phyloP scores from a whole-genome alignment of 805 yeast species.

The Saccharomycopsis sp. region DNA sequence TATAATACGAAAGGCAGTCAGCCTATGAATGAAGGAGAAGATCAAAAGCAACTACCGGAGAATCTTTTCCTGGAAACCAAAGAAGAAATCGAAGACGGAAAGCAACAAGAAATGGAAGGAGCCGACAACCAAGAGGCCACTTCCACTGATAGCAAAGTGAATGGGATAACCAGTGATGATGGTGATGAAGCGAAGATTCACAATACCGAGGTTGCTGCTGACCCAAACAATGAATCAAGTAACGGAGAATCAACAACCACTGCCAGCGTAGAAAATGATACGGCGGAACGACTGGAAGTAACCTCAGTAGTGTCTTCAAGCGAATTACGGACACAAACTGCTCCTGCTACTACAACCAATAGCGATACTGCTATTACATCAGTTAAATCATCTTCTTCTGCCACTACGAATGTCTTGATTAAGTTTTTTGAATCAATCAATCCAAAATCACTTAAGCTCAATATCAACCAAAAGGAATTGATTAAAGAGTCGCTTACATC shows the following conservation, averaged over 20 bases:
- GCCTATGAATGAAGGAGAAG: too few relatives aligned
- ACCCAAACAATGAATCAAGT: neutral
- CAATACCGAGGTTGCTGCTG: neutral
- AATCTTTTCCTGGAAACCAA: too few relatives aligned
- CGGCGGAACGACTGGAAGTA: neutral
- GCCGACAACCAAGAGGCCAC: too few relatives aligned
- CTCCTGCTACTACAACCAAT: slow-evolving; percentile 1
- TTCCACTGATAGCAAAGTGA: too few relatives aligned
- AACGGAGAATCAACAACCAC: neutral
- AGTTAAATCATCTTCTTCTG: slow-evolving; percentile 6
- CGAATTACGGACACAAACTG: neutral
- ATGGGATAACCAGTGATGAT: too few relatives aligned
- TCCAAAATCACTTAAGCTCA: slow-evolving; percentile 11
- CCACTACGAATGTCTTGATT: slow-evolving; percentile 15
- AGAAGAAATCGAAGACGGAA: too few relatives aligned
- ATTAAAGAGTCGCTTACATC: slow-evolving; percentile 1
- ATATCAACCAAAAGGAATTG: slow-evolving; percentile 12
- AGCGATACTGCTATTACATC: neutral
- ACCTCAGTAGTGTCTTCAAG: neutral
- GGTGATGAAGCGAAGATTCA: neutral
- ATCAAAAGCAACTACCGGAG: too few relatives aligned
- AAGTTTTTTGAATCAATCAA: slow-evolving; percentile 15
- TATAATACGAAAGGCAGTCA: too few relatives aligned
- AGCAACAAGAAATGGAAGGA: too few relatives aligned
- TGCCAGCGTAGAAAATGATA: neutral